Evolutionary conservation across 2,329 filamentous ascomycete genomes (phyloP), one percentile per base, ranked within the genome.

Genomic region (Malbranchea cinnamomea): DNA sequence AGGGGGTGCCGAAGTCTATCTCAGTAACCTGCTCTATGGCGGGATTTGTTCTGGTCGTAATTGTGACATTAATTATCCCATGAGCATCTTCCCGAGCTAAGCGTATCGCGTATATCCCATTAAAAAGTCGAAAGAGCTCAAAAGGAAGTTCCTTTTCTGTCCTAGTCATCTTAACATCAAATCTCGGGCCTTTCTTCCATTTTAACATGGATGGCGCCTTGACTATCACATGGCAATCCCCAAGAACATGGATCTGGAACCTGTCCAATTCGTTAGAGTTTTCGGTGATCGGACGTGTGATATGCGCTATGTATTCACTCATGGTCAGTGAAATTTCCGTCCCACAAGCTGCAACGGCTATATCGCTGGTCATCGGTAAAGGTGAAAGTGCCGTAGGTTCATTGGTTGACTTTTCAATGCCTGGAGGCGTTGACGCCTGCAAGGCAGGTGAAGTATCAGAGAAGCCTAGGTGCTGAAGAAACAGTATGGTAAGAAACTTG

Each of bases 201-300:
- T 48, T 39, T 33, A 64, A 51, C 14, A 52, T 52, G 18, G 52
- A 50, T 5, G 65, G 63, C 6, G 65, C 60, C 24, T 60, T 61
- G 28, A 71, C 53, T 24, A 67, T 47, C 32, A 71, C 60, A 40
- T 69, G 63, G 27, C 59, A 59, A 36, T 68, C 61, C 4, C 63
- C 65, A 37, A 68, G 56, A n/a, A 62, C 54, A 35, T 67, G 57
- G n/a, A 70, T 52, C 34, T 66, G 60, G 41, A 68, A 70, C 7
- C 49, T 46, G 22, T 57, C 53, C 3, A 49, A 47, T 10, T 53
- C 47, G 12, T 46, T 50, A 8, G 35, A 31, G 14, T 37, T 33
- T 14, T 41, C 40, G 8, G 38, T 31, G 16, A 40, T 37, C 19
- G 43, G 41, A 14, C 42, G 42, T 10, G 40, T 39, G 21, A 46